Percentiles rank a stretch among this genome's conserved stretches.
phyloP scores from a whole-genome alignment of 441 rosid species.

The Theobroma grandiflorum region DNA sequence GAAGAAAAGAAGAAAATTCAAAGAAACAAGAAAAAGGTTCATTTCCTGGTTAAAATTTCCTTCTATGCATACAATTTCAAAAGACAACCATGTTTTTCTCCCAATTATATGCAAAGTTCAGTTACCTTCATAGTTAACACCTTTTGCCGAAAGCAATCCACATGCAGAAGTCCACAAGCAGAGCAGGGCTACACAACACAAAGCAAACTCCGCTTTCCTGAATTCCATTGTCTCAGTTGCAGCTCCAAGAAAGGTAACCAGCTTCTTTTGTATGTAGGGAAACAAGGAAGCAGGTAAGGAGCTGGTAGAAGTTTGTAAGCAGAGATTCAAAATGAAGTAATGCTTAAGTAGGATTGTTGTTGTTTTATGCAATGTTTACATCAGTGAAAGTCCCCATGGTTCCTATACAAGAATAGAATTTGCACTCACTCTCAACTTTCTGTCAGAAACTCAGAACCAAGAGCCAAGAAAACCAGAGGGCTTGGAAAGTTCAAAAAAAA shows the following conservation, averaged over 20 bases:
- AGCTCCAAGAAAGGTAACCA: conserved; percentile 26
- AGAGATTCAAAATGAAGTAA: conserved; percentile 31
- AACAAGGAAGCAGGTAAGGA: conserved; percentile 19
- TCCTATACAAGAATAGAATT: conserved; percentile 37
- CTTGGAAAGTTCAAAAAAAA: conserved; percentile 24
- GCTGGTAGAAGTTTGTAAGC: conserved; percentile 24
- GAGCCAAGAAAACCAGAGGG: conserved; percentile 39
- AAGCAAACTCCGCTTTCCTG: conserved; percentile 37
- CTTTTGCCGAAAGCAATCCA: conserved; percentile 87
- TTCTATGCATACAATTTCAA: neutral
- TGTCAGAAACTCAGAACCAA: conserved; percentile 42
- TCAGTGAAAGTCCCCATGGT: conserved; percentile 36
- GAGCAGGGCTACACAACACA: conserved; percentile 44
- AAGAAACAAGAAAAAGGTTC: conserved; percentile 13
- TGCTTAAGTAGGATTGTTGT: conserved; percentile 34
- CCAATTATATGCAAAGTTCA: neutral
- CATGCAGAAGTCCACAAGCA: conserved; percentile 52
- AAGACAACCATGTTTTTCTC: neutral
- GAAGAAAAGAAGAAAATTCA: conserved; percentile 20
- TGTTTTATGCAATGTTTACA: conserved; percentile 31
- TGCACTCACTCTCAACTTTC: conserved; percentile 38
- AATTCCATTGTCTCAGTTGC: conserved; percentile 44
- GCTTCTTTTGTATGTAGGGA: conserved; percentile 18
- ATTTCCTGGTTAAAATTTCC: neutral
- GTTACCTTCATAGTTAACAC: conserved; percentile 94